Evolutionary conservation across 2,329 filamentous ascomycete genomes (phyloP), one percentile per base, ranked within the genome.

Genomic region (Beauveria rudraprayagi): DNA sequence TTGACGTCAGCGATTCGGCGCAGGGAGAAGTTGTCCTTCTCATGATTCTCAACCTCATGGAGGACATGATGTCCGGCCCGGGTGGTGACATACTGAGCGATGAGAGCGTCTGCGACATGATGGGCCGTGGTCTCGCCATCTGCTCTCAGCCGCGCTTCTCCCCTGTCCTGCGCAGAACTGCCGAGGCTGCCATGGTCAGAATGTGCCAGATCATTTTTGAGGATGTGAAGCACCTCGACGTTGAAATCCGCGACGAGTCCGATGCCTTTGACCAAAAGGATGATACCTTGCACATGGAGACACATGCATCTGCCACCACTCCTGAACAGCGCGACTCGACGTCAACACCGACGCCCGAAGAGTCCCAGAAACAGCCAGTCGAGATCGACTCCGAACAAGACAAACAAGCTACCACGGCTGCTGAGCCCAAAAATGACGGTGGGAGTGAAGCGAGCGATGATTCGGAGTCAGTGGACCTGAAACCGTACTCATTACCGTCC

Each of bases 191-290:
- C 60, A 97, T 99, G 92, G 91, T 97, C 51, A 91, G 91, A 66
- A 99, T 99, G 94, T 97, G 94, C 71, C 94, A 99, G 75, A 92
- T 96, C 66, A 96, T 99, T 68, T 99, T 99, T 71, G 90, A 92
- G 73, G 87, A 95, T 63, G 77, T 99, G 57, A 96, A 96, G 73
- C 87, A 92, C 65, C 78, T 97, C 8, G 91, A 95, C 68, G 82
- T 90, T 52, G 88, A 92, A 70, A 83, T 86, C 24, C 85, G 85
- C 14, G 83, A 88, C 43, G 85, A 89, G 64, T 75, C 83, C 7
- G 83, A 87, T 41, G 83, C 83, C 3, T 74, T 90, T 61, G 88
- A 91, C 61, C 83, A 83, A 66, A 82, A 83, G 8, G 85, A 90
- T 64, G 87, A 90, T 65, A 86, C 82, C 52, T 80, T 96, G 61